These are phyloP conservation scores for Candida piceae DNA, from an alignment of 805 yeast genomes.

Conservation along the genomic window DNA sequence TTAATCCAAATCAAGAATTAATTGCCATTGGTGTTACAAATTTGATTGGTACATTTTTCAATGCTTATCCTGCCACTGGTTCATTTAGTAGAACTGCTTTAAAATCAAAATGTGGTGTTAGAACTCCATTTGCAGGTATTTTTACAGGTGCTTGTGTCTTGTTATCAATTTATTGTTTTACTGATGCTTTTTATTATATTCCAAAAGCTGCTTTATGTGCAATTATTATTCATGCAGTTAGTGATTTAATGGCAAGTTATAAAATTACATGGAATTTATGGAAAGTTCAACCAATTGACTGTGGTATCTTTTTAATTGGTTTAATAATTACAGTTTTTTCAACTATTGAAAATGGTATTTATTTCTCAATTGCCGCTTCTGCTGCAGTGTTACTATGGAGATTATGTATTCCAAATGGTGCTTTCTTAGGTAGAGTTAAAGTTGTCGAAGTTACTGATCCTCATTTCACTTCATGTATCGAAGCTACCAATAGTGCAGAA, in stretches of 20 bases:
- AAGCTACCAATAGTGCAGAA: neutral
- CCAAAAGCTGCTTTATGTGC: slow-evolving; percentile 88
- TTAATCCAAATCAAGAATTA: slow-evolving; percentile 89
- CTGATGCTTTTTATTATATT: slow-evolving; percentile 79
- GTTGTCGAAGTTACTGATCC: slow-evolving; percentile 72
- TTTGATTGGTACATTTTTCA: slow-evolving; percentile 85
- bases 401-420: slow-evolving; percentile 75
- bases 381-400: slow-evolving; percentile 68
- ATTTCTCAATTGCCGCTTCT: slow-evolving; percentile 85
- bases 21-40: slow-evolving; percentile 92
- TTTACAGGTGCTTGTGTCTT: slow-evolving; percentile 87
- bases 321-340: slow-evolving; percentile 72
- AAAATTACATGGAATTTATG: slow-evolving; percentile 64
- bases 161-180: slow-evolving; percentile 78
- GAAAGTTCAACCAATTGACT: slow-evolving; percentile 70
- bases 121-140: slow-evolving; percentile 90
- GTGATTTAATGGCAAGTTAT: slow-evolving; percentile 73
- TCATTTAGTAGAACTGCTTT: slow-evolving; percentile 93
- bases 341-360: slow-evolving; percentile 82
- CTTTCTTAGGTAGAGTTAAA: slow-evolving; percentile 73
- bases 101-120: slow-evolving; percentile 91
- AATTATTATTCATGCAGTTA: slow-evolving; percentile 88
- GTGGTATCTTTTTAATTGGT: slow-evolving; percentile 65
- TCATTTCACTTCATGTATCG: slow-evolving; percentile 26
- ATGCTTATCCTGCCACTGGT: slow-evolving; percentile 94